Percentiles rank a stretch among this genome's conserved stretches.
Conservation (phyloP, 139 green algal species). For the Chlamydomonas applanata region DNA sequence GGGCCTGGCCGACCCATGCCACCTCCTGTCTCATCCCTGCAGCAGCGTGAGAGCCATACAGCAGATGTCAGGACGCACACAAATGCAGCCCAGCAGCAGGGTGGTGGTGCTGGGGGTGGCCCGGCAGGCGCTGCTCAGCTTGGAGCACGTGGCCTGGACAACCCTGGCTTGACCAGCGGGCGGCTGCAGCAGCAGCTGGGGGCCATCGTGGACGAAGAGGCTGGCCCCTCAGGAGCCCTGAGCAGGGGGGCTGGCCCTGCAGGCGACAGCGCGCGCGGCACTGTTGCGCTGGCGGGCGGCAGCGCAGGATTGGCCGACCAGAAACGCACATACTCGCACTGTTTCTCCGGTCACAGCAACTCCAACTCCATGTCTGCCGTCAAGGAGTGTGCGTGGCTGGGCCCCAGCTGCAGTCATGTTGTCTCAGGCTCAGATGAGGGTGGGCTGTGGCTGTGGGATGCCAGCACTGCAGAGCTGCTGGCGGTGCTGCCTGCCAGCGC, state of each 20-base stretch:
- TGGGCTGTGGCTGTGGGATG: slow-evolving; percentile 66
- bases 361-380: slow-evolving; percentile 20
- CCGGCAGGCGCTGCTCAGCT: too few species aligned
- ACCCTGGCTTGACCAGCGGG: too few species aligned
- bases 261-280: too few species aligned
- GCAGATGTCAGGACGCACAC: too few species aligned
- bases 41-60: too few species aligned
- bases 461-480: slow-evolving; percentile 27
- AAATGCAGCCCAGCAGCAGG: too few species aligned
- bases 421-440: slow-evolving; percentile 76
- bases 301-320: not conserved
- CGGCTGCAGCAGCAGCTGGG: too few species aligned
- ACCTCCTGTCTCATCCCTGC: too few species aligned
- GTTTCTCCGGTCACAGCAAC: slow-evolving; percentile 41
- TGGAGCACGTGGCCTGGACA: too few species aligned
- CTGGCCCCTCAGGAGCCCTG: not conserved
- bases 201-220: too few species aligned
- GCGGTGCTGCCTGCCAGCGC: slow-evolving; percentile 6
- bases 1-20: too few species aligned
- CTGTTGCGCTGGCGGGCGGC: not conserved
- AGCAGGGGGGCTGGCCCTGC: not conserved
- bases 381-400: slow-evolving; percentile 33
- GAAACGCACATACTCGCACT: slow-evolving; percentile 1
- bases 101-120: too few species aligned
- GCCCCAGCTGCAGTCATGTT: slow-evolving; percentile 42